A percentile compares a stretch with the other conserved stretches of the same genome.
Conservation (phyloP, 306 rosid species). For the Rosa multiflora region DNA sequence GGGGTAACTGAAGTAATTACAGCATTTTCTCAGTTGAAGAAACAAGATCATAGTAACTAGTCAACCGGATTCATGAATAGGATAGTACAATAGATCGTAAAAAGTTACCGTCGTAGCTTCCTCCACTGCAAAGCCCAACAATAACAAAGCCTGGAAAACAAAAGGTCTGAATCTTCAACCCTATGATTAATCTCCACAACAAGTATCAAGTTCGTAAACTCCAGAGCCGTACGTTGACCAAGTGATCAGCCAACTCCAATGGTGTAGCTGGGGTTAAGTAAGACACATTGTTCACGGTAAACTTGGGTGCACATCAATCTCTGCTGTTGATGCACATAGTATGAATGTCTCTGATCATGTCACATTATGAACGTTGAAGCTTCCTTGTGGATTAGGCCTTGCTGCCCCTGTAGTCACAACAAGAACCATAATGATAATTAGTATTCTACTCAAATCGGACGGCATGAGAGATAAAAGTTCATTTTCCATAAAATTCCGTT, state of each 20-base stretch:
- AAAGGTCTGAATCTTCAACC: conserved; percentile 2
- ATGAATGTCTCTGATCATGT: conserved; percentile 55
- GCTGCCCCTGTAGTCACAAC: conserved; percentile 81
- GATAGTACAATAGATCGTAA: neutral
- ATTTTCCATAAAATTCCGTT: too few species aligned
- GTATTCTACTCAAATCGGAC: too few species aligned
- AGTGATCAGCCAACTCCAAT: conserved; percentile 60
- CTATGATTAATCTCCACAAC: neutral
- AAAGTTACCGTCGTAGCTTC: conserved; percentile 65
- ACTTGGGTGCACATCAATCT: conserved; percentile 31
- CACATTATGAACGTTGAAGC: conserved; percentile 56
- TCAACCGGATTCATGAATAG: neutral
- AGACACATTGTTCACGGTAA: conserved; percentile 62
- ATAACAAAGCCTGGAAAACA: conserved; percentile 64
- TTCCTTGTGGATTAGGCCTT: conserved; percentile 77
- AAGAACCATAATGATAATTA: too few species aligned
- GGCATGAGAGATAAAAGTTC: too few species aligned
- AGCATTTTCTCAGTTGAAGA: neutral
- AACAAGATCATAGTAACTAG: neutral
- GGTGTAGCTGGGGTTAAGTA: conserved; percentile 60
- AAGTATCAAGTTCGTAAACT: conserved; percentile 37
- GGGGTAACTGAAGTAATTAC: neutral
- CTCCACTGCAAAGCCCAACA: conserved; percentile 75
- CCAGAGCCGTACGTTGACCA: conserved; percentile 37
- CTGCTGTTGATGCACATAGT: conserved; percentile 39